These are phyloP conservation scores for Boletellus deceptivus DNA, from an alignment of 1,284 basidiomycete genomes.

Conservation along the genomic window DNA sequence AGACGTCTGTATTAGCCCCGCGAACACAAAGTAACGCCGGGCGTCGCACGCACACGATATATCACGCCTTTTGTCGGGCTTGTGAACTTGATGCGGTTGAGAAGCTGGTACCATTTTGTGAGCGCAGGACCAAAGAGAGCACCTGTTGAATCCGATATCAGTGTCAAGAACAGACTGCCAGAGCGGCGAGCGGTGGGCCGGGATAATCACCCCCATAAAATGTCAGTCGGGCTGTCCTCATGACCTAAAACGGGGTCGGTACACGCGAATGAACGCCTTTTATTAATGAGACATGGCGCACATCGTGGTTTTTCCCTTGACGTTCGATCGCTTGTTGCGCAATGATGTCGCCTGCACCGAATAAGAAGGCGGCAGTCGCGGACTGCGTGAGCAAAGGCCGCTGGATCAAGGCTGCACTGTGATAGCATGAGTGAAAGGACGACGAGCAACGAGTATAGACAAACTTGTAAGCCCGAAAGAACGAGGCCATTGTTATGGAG, in stretches of 20 bases:
- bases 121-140: conserved; percentile 68
- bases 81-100: conserved; percentile 62
- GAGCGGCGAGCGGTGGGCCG: background rate
- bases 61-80: conserved; percentile 54
- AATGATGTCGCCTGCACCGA: conserved; percentile 77
- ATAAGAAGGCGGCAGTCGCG: conserved; percentile 64
- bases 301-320: conserved; percentile 66
- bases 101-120: conserved; percentile 68
- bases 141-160: conserved; percentile 38
- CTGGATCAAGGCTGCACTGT: conserved; percentile 57
- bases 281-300: conserved; percentile 35
- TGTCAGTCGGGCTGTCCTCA: conserved; percentile 67
- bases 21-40: background rate
- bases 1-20: background rate
- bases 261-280: background rate
- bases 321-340: conserved; percentile 81
- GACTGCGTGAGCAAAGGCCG: conserved; percentile 67
- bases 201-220: conserved; percentile 65
- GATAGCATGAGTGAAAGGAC: conserved; percentile 8
- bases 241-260: conserved; percentile 45
- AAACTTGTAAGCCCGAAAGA: conserved; percentile 34
- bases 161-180: conserved; percentile 3
- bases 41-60: conserved; percentile 49
- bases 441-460: conserved; percentile 1
- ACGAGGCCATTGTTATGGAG: conserved; percentile 21